Base-by-base conservation (phyloP, 164 flowering plant species). In the Echeveria elegans region DNA sequence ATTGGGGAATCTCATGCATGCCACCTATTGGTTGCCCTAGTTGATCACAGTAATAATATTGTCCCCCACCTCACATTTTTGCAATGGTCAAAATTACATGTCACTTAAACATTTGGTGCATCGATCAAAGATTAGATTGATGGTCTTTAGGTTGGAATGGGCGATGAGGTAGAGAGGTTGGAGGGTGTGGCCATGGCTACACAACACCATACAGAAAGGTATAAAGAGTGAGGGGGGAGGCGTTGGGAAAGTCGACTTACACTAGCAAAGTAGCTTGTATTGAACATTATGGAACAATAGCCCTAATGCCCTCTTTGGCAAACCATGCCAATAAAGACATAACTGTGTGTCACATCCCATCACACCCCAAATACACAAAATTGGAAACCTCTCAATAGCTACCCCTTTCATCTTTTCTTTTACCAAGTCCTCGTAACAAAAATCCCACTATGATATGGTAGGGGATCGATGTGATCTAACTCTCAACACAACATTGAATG, bases 201-300 rank as follows among this genome's bases (percentile, higher is more conserved):
- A n/a, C 2, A 50, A 9, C 12, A n/a, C n/a, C n/a, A 50, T 50
- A 50, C 26, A 56, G 61, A 12, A 56, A 52, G 19, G 26, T 19
- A 10, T 23, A 16, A 56, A 28, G 8, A 28, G 56, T n/a, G 32
- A 19, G 61, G 19, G 61, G n/a, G 28, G 18, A 56, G 32, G 56
- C 32, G 61, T 56, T 56, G 61, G 61, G 61, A 56, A 56, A 56
- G 61, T 56, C 61, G 56, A 56, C 61, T 56, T 56, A 56, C 61
- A 56, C 61, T 26, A 56, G 61, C 61, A 56, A 56, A 28, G 61
- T 26, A 56, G 61, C 61, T 56, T 11, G 32, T 56, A 28, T 28
- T 56, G 18, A 15, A 43, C 47, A 43, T 43, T 43, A 14, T 43
- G 47, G 61, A 56, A 56, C 32, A 56, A 28, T 11, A 28, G 15